Base-by-base conservation (phyloP, 768 basidiomycete species). In the Tricholoma furcatifolium region DNA sequence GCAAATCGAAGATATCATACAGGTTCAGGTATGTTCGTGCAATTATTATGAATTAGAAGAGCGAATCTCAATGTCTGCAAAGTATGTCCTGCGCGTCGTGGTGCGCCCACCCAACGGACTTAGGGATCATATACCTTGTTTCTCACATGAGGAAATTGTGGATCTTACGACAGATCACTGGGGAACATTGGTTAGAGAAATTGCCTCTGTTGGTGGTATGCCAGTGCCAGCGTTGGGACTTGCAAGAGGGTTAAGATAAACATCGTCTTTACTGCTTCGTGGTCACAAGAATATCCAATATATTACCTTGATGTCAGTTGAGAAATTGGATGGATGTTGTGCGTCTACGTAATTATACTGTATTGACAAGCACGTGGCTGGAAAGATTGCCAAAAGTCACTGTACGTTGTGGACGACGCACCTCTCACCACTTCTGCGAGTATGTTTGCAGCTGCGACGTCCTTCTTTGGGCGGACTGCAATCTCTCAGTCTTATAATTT, bases 381-480 rank as follows among this genome's bases (percentile, higher is more conserved):
- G 27, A 18, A 23, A 36, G 27, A 45, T 30, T 42, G n/a, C n/a
- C 18, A n/a, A 4, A 39, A 48, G 40, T 11, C 21, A 12, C n/a
- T n/a, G 14, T 17, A 34, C 39, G 20, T 38, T 27, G 30, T 53
- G 21, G 9, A 46, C 39, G 17, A 21, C 47, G 7, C 18, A 32
- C 43, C 31, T 5, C 36, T 18, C 7, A 18, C 9, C 18, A 27
- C 17, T 15, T 24, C 50, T 31, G 31, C 57, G 40, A 63, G 52
- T 46, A 88, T 93, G 87, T 72, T 93, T 50, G 90, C 90, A 27
- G 91, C 85, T 8, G 91, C 91, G 21, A 83, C 85, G 3, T 91
- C 90, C 10, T 88, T 93, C 72, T 91, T 93, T 65, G 80, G 81
- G 31, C 78, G 91, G 17, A 88, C 90, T 6, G 83, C 83, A 42